Percentiles rank a stretch among this genome's conserved stretches.
phyloP scores from a whole-genome alignment of 2,329 filamentous ascomycete genomes.

The Myriosclerotinia scirpicola region DNA sequence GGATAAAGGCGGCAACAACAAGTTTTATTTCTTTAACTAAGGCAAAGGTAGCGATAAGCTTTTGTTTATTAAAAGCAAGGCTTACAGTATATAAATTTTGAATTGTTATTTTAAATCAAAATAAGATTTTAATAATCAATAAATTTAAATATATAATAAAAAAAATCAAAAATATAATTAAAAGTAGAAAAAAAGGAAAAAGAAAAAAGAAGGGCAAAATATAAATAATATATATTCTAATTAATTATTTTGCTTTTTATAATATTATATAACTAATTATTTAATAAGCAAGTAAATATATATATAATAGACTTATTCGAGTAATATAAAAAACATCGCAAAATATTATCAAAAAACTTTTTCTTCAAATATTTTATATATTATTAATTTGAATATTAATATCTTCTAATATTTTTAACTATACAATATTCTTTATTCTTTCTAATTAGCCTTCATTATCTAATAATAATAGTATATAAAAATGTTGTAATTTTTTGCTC shows the following conservation, averaged over 20 bases:
- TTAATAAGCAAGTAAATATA: too few species aligned
- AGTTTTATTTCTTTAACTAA: too few species aligned
- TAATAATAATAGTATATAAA: slow-evolving; percentile 1
- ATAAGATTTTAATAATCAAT: background rate
- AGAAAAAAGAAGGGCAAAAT: background rate
- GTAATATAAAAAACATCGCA: background rate
- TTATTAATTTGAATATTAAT: background rate
- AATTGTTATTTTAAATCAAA: too few species aligned
- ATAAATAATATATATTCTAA: background rate
- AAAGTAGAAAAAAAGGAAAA: background rate
- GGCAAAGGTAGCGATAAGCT: too few species aligned
- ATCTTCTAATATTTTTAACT: background rate
- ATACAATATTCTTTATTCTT: background rate
- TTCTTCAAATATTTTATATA: background rate
- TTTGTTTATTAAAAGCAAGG: too few species aligned
- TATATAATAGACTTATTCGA: background rate
- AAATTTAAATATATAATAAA: background rate
- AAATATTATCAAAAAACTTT: background rate
- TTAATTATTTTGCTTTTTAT: too few species aligned
- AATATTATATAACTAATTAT: too few species aligned
- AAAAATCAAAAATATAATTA: background rate
- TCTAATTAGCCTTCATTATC: background rate
- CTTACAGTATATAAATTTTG: too few species aligned
- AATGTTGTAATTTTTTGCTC: background rate
- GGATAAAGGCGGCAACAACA: too few species aligned